Percentiles rank a stretch among this genome's conserved stretches.
These are phyloP conservation scores for Metschnikowia bowlesiae DNA, from an alignment of 805 yeast species.

Conservation along the genomic window DNA sequence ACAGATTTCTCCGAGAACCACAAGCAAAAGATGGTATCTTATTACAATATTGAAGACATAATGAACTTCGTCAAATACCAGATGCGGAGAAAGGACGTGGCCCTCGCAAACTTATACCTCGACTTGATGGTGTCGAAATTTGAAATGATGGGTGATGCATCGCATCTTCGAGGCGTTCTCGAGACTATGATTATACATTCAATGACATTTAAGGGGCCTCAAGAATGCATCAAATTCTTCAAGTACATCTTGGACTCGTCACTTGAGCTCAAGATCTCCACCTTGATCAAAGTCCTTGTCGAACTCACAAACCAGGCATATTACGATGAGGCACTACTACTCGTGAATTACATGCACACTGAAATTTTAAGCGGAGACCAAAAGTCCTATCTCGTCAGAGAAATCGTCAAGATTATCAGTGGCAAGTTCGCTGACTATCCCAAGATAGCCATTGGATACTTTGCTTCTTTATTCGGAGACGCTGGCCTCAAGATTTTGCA, in stretches of 20 bases:
- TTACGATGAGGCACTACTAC: conserved; percentile 30
- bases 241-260: conserved; percentile 28
- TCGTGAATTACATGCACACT: conserved; percentile 30
- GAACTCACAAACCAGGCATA: conserved; percentile 26
- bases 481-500: conserved; percentile 21
- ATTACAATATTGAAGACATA: conserved; percentile 27
- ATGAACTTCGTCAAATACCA: conserved; percentile 20
- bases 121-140: conserved; percentile 35
- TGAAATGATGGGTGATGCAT: conserved; percentile 17
- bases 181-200: conserved; percentile 27
- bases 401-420: conserved; percentile 30
- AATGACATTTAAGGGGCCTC: conserved; percentile 36
- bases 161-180: conserved; percentile 22
- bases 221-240: conserved; percentile 29
- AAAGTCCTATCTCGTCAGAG: conserved; percentile 21
- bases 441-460: conserved; percentile 34
- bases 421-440: conserved; percentile 29
- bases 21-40: conserved; percentile 27
- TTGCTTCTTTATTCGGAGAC: conserved; percentile 24
- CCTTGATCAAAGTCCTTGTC: conserved; percentile 26
- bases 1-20: conserved; percentile 16
- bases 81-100: conserved; percentile 25
- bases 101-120: conserved; percentile 31
- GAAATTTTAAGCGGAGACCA: conserved; percentile 17
- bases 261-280: conserved; percentile 22